Evolutionary conservation across 108 stramenopile genomes (phyloP).

Genomic region (Schizochytrium sp.): DNA sequence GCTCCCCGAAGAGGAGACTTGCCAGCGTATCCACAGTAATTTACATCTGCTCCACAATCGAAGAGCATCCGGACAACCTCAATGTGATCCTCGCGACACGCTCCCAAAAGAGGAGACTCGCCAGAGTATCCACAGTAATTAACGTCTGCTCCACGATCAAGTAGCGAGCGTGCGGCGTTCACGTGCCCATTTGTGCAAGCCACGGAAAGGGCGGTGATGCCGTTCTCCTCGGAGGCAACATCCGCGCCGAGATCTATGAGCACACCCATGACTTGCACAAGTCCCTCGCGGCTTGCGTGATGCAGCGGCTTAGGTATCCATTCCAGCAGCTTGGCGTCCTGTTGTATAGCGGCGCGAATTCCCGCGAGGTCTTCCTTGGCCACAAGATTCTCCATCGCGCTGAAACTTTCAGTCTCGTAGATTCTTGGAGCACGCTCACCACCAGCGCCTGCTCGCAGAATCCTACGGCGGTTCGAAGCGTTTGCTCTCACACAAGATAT

Average conservation of each 20-base stretch:
- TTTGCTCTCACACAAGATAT: too few relatives aligned
- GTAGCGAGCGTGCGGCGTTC: background rate
- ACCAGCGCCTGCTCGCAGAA: too few relatives aligned
- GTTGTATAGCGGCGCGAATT: too few relatives aligned
- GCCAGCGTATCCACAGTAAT: too few relatives aligned
- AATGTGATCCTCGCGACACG: background rate
- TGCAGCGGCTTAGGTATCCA: background rate
- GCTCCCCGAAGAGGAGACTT: too few relatives aligned
- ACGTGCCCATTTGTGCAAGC: background rate
- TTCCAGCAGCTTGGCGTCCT: too few relatives aligned
- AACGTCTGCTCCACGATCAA: background rate
- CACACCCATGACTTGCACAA: background rate
- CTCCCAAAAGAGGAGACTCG: background rate
- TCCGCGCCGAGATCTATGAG: background rate
- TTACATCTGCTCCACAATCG: too few relatives aligned
- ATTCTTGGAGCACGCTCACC: too few relatives aligned
- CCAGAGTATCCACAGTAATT: background rate
- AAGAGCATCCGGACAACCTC: background rate
- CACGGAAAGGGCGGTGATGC: background rate
- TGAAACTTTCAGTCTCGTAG: too few relatives aligned
- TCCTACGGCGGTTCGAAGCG: too few relatives aligned
- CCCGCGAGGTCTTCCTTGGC: too few relatives aligned
- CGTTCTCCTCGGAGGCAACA: background rate
- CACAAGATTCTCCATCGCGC: too few relatives aligned
- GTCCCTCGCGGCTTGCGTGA: background rate